A percentile compares a stretch with the other conserved stretches of the same genome.
phyloP scores from a whole-genome alignment of 345 rosid species.

The Draba incana region DNA sequence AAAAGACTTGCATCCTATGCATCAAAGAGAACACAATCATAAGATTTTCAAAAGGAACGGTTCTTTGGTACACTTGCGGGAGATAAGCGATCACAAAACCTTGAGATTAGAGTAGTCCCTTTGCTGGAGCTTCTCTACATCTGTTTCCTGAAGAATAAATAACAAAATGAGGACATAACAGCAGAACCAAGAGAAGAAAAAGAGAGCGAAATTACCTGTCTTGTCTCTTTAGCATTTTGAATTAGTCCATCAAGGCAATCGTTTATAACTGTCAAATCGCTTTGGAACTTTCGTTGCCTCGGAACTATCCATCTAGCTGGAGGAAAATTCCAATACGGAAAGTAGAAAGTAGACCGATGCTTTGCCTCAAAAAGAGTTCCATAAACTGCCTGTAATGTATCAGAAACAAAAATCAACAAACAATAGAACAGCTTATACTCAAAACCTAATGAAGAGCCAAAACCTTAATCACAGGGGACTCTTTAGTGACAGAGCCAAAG shows the following conservation, averaged over 20 bases:
- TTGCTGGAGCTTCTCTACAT: constrained; percentile 86
- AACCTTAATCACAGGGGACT: constrained; percentile 96
- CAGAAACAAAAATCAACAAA: constrained; percentile 9
- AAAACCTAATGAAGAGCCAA: constrained; percentile 18
- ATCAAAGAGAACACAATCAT: constrained; percentile 30
- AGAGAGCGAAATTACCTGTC: constrained; percentile 56
- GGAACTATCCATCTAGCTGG: constrained; percentile 91
- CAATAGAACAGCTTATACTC: background rate
- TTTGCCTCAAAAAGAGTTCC: constrained; percentile 98
- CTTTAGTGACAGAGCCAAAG: constrained; percentile 91
- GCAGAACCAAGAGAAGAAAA: background rate
- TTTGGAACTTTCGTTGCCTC: constrained; percentile 80
- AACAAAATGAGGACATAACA: constrained; percentile 7
- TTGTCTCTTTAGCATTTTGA: constrained; percentile 87
- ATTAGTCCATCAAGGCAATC: constrained; percentile 95
- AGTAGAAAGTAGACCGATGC: constrained; percentile 93
- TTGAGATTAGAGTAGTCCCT: constrained; percentile 81
- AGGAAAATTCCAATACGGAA: constrained; percentile 96
- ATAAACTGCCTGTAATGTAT: constrained; percentile 75
- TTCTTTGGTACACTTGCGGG: background rate
- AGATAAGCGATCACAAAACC: constrained; percentile 41
- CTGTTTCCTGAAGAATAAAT: constrained; percentile 67
- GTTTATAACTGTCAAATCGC: constrained; percentile 83
- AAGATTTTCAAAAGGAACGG: background rate
- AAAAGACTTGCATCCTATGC: constrained; percentile 92